phyloP scores from a whole-genome alignment of 2,329 filamentous ascomycete genomes.

The Didymosphaeria variabile region DNA sequence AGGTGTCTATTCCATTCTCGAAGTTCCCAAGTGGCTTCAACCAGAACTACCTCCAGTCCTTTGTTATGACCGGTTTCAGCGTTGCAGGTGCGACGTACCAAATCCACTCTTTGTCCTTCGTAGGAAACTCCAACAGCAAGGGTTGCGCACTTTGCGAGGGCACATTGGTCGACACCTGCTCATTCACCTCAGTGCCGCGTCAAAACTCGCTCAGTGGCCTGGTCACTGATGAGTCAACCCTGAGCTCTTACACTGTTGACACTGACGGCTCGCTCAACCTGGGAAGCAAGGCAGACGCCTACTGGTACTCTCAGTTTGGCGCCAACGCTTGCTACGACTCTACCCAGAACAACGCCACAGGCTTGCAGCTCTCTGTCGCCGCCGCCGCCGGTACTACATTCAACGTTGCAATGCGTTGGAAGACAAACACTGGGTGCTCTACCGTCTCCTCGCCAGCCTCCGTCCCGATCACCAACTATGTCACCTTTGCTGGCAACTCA shows the following conservation, averaged over 20 bases:
- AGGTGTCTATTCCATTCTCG: constrained; percentile 14
- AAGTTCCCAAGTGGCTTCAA: constrained; percentile 13
- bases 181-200: constrained; percentile 1
- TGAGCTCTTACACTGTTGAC: constrained; percentile 13
- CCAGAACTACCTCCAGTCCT: constrained; percentile 14
- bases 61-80: constrained; percentile 15
- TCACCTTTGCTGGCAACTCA: constrained; percentile 13
- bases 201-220: constrained; percentile 11
- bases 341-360: constrained; percentile 17
- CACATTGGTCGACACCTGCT: constrained; percentile 12
- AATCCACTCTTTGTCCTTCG: constrained; percentile 14
- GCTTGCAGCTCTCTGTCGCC: constrained; percentile 16
- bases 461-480: constrained; percentile 18
- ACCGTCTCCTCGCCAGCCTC: constrained; percentile 9
- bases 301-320: constrained; percentile 20
- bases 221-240: constrained; percentile 9
- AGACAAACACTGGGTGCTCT: constrained; percentile 14
- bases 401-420: constrained; percentile 16
- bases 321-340: constrained; percentile 19
- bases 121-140: constrained; percentile 10
- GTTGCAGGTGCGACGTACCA: constrained; percentile 10
- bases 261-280: constrained; percentile 16
- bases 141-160: constrained; percentile 13
- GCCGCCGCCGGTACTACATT: constrained; percentile 16
- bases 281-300: constrained; percentile 7